Evolutionary conservation across 768 basidiomycete genomes (phyloP).

Genomic region (Pisolithus marmoratus): DNA sequence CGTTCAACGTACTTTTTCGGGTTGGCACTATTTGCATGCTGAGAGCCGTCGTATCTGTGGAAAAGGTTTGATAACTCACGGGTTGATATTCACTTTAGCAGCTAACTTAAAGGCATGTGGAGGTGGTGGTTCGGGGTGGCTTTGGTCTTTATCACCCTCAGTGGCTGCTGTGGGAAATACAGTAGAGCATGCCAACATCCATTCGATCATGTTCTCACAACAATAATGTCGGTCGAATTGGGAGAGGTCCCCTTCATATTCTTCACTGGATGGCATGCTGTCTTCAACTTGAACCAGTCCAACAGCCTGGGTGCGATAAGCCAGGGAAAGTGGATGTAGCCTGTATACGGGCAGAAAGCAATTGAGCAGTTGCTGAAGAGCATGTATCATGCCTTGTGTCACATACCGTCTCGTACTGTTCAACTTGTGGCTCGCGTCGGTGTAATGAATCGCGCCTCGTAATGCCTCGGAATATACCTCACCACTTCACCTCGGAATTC

Average conservation of each 20-base stretch:
- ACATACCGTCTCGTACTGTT: not conserved
- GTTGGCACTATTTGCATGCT: not conserved
- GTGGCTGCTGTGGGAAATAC: not conserved
- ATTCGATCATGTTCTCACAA: not conserved
- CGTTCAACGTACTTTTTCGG: no score
- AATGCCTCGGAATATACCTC: no score
- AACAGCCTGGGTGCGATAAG: conserved; percentile 5
- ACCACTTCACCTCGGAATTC: no score
- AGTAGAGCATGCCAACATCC: no score
- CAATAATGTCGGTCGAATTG: no score
- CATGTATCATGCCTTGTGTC: conserved; percentile 8
- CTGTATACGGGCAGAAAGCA: conserved; percentile 7
- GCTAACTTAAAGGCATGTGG: not conserved
- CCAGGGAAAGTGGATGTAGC: conserved; percentile 13
- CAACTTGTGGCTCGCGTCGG: no score
- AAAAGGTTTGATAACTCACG: not conserved
- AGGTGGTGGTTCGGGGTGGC: not conserved
- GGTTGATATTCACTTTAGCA: not conserved
- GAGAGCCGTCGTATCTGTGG: not conserved
- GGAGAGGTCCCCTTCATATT: not conserved
- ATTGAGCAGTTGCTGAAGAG: conserved; percentile 7
- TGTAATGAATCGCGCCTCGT: no score
- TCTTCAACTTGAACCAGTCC: not conserved
- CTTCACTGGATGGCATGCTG: not conserved
- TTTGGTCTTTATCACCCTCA: not conserved